Conservation (phyloP, 139 green algal genomes). For the Chlorella sp. region DNA sequence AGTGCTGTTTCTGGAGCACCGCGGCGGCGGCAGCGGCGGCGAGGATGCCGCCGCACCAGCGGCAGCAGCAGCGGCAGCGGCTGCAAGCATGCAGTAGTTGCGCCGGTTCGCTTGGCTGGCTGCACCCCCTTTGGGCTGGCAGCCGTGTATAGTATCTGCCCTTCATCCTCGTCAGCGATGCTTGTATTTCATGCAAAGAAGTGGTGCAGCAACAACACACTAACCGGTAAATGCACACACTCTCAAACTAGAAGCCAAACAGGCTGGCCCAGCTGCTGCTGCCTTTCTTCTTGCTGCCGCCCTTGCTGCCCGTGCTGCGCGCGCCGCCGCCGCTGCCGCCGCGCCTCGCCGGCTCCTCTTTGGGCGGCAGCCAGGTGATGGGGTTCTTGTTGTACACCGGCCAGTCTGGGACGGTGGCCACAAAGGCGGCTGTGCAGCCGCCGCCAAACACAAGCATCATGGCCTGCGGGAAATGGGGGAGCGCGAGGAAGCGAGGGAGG, state of each 20-base stretch:
- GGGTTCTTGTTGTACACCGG: constrained; percentile 46
- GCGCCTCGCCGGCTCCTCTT: neutral
- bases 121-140: no score
- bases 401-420: constrained; percentile 41
- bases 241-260: neutral
- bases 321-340: neutral
- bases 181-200: no score
- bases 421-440: constrained; percentile 20
- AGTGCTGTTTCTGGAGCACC: constrained; percentile 53
- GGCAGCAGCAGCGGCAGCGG: neutral
- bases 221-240: no score
- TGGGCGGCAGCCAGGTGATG: constrained; percentile 27
- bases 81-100: neutral
- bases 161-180: no score
- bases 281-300: constrained; percentile 9
- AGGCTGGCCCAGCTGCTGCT: constrained; percentile 5
- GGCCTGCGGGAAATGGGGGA: no score
- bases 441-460: constrained; percentile 44
- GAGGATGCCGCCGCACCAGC: neutral
- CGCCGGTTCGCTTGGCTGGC: no score
- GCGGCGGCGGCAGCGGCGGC: neutral
- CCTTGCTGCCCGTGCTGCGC: neutral
- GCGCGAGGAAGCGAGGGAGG: no score
- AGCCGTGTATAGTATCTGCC: no score
- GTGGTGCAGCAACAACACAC: neutral